Evolutionary conservation across 2,329 filamentous ascomycete genomes (phyloP).

Genomic region (Graphiopsis chlorocephala): DNA sequence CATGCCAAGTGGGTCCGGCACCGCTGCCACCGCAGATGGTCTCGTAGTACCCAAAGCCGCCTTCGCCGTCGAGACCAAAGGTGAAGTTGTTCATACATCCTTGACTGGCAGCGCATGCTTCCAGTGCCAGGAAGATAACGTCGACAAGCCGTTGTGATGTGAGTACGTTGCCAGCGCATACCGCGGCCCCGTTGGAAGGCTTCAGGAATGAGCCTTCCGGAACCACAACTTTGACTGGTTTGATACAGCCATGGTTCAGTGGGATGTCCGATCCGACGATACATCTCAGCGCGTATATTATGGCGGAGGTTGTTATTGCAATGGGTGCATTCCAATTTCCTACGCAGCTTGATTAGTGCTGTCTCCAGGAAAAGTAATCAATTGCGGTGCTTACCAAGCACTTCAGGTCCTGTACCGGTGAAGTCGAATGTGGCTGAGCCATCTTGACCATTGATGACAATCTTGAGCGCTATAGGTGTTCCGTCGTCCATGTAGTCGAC

Average conservation of each 20-base stretch:
- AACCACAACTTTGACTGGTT: slow-evolving; percentile 27
- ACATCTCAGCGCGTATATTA: slow-evolving; percentile 31
- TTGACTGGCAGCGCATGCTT: slow-evolving; percentile 31
- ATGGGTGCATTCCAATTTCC: slow-evolving; percentile 41
- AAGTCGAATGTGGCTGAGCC: too few species aligned
- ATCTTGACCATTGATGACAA: too few species aligned
- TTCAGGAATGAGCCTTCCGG: slow-evolving; percentile 31
- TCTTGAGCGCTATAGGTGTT: too few species aligned
- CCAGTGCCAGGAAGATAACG: slow-evolving; percentile 33
- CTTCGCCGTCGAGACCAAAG: slow-evolving; percentile 30
- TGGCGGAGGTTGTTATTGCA: slow-evolving; percentile 38
- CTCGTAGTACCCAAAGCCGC: slow-evolving; percentile 36
- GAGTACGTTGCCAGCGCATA: slow-evolving; percentile 32
- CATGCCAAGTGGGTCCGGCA: slow-evolving; percentile 34
- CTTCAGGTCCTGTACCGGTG: slow-evolving; percentile 74
- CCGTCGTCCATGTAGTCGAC: slow-evolving; percentile 47
- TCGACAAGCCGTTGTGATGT: slow-evolving; percentile 35
- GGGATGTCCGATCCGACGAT: slow-evolving; percentile 34
- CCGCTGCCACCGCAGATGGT: slow-evolving; percentile 38
- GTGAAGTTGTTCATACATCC: slow-evolving; percentile 34
- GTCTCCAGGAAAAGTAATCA: slow-evolving; percentile 36
- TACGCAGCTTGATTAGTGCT: too few species aligned
- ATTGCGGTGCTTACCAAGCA: slow-evolving; percentile 41
- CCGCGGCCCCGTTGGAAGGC: slow-evolving; percentile 28
- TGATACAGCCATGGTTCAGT: slow-evolving; percentile 48